Evolutionary conservation across 129 eudicot genomes (phyloP), one percentile per base, ranked within the genome.

Genomic region (Lonicera japonica): DNA sequence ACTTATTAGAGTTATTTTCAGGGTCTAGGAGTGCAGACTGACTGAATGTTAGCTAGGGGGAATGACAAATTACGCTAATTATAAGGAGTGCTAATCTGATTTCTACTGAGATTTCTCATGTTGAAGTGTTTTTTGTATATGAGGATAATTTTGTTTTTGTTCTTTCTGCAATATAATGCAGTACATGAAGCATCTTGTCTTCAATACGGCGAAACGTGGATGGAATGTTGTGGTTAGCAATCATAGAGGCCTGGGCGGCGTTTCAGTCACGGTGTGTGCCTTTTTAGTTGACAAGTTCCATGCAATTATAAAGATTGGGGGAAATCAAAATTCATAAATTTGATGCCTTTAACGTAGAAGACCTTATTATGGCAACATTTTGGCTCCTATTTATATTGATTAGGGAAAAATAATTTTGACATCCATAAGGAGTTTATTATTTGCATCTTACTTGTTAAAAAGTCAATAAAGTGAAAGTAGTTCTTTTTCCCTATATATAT

Each of bases 221-320:
- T 85, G 88, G 88, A 75, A 92, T 75, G 96, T 88, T 66, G 98
- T 92, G 48, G 77, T 88, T 65, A 58, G 84, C 84, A 88, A 92
- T 73, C 98, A 92, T 63, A 83, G 98, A 39, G 98, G 98, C 50
- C 72, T 92, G 55, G 98, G 96, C 54, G 98, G 98, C 58, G 70
- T 92, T 51, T 84, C 98, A 34, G 75, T 92, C 65, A 92, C 98
- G 15, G 98, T 92, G 66, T 85, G 98, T 78, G 58, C 34, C 29
- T 51, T 68, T 11, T 53, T 62, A 63, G 52, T 41, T 48, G 29
- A 53, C 3, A 56, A 5, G n/a, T 55, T 48, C 13, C 39, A 25
- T 23, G 40, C 38, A 18, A 7, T 39, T 19, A 1, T 19, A 48
- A 11, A 50, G 9, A 3, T 50, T 16, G 21, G 21, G 5, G 1